A percentile compares a stretch with the other conserved stretches of the same genome.
Conservation (phyloP, 345 rosid genomes). For the Abelmoschus esculentus region DNA sequence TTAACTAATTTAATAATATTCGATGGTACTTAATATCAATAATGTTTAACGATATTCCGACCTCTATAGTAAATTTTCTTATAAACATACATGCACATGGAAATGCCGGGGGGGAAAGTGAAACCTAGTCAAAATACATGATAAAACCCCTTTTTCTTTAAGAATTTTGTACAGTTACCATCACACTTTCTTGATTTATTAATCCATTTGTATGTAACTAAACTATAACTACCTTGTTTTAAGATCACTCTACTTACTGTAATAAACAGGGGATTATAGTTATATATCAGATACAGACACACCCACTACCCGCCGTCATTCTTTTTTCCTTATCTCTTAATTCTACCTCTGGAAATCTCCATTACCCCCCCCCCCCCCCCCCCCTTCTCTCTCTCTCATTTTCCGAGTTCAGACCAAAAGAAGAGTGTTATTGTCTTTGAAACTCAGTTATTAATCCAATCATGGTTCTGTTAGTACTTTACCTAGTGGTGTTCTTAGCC, state of each 20-base stretch:
- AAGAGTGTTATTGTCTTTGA: not conserved
- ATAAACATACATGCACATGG: not conserved
- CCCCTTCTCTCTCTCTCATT: not conserved
- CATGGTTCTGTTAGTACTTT: constrained; percentile 46
- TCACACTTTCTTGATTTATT: not conserved
- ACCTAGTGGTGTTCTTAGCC: constrained; percentile 42
- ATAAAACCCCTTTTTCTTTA: not conserved
- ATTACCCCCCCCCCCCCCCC: not conserved
- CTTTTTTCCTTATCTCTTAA: not conserved
- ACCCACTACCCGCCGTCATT: constrained; percentile 20
- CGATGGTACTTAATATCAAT: too few relatives aligned
- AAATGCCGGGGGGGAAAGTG: not conserved
- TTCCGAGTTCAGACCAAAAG: not conserved
- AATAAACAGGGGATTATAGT: not conserved
- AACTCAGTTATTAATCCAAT: not conserved
- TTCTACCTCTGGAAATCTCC: constrained; percentile 22
- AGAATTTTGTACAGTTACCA: not conserved
- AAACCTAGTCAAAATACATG: not conserved
- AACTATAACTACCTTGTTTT: not conserved
- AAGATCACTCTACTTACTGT: not conserved
- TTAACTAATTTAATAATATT: too few relatives aligned
- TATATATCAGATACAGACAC: not conserved
- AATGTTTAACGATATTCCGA: too few relatives aligned
- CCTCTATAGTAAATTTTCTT: too few relatives aligned
- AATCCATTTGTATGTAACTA: not conserved